Evolutionary conservation across 2,329 filamentous ascomycete species (phyloP).

Genomic region (Venturia effusa): DNA sequence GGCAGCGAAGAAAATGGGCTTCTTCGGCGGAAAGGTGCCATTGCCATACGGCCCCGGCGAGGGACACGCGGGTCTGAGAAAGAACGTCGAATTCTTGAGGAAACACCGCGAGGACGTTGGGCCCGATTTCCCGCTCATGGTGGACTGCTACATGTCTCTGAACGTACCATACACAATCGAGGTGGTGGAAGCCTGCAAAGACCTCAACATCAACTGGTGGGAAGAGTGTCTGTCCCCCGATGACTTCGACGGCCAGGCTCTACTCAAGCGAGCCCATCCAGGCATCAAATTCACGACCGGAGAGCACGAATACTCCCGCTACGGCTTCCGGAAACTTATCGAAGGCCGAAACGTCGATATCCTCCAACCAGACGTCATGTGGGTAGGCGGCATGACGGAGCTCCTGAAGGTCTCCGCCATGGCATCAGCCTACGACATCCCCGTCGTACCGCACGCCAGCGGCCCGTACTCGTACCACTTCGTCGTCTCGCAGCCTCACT

Average conservation of each 20-base stretch:
- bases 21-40: conserved; percentile 83
- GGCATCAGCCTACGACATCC: conserved; percentile 87
- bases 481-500: conserved; percentile 85
- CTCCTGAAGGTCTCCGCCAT: conserved; percentile 80
- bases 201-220: conserved; percentile 48
- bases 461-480: conserved; percentile 95
- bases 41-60: conserved; percentile 85
- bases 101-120: conserved; percentile 77
- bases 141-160: conserved; percentile 95
- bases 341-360: conserved; percentile 89
- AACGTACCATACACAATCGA: conserved; percentile 91
- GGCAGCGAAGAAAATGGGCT: conserved; percentile 74
- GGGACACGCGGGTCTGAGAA: conserved; percentile 67
- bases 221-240: conserved; percentile 88
- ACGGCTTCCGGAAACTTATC: conserved; percentile 88
- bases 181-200: conserved; percentile 70
- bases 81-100: conserved; percentile 82
- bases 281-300: conserved; percentile 90
- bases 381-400: conserved; percentile 88
- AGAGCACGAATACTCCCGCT: conserved; percentile 90
- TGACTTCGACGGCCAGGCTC: conserved; percentile 80
- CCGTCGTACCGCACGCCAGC: conserved; percentile 88
- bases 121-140: conserved; percentile 84
- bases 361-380: conserved; percentile 94
- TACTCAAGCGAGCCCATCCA: conserved; percentile 84